Percentiles rank a stretch among this genome's conserved stretches.
These are phyloP conservation scores for Mortierella sp. DNA, from an alignment of 371 early-diverging fungal species.

Conservation along the genomic window DNA sequence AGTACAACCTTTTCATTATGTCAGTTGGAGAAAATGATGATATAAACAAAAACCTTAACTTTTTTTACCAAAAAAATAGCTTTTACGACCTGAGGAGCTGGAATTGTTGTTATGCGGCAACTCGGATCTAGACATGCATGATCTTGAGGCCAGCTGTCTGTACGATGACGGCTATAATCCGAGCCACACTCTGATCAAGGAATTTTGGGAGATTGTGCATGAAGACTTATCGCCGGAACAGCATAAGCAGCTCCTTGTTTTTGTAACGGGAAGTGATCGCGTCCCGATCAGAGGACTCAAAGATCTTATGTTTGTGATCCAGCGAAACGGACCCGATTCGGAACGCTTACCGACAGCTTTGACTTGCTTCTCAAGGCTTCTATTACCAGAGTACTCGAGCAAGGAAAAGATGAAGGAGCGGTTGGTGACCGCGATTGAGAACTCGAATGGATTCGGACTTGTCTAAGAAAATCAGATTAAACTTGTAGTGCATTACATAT, in stretches of 20 bases:
- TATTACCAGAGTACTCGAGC: slow-evolving; percentile 93
- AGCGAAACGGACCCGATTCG: slow-evolving; percentile 98
- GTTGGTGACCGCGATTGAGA: slow-evolving; percentile 93
- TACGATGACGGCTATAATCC: slow-evolving; percentile 42
- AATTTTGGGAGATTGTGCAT: slow-evolving; percentile 97
- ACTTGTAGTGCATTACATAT: background rate
- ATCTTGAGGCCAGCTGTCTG: slow-evolving; percentile 37
- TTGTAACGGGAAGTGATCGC: slow-evolving; percentile 98
- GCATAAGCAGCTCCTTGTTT: slow-evolving; percentile 93
- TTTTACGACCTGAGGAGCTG: slow-evolving; percentile 95
- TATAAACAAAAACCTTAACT: too few species aligned
- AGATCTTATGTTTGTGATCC: slow-evolving; percentile 94
- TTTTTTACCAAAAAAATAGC: slow-evolving; percentile 45
- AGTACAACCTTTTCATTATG: too few species aligned
- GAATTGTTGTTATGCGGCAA: slow-evolving; percentile 95
- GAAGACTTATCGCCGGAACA: slow-evolving; percentile 77
- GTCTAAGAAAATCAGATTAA: slow-evolving; percentile 47
- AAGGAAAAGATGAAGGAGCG: slow-evolving; percentile 89
- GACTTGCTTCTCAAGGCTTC: slow-evolving; percentile 95
- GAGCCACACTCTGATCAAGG: slow-evolving; percentile 57
- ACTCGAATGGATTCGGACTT: slow-evolving; percentile 98
- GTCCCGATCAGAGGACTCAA: slow-evolving; percentile 96
- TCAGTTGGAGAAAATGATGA: too few species aligned
- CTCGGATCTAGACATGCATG: slow-evolving; percentile 68
- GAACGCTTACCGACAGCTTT: slow-evolving; percentile 83